A percentile compares a stretch with the other conserved stretches of the same genome.
phyloP scores from a whole-genome alignment of 306 rosid genomes.

The Lupinus albus region DNA sequence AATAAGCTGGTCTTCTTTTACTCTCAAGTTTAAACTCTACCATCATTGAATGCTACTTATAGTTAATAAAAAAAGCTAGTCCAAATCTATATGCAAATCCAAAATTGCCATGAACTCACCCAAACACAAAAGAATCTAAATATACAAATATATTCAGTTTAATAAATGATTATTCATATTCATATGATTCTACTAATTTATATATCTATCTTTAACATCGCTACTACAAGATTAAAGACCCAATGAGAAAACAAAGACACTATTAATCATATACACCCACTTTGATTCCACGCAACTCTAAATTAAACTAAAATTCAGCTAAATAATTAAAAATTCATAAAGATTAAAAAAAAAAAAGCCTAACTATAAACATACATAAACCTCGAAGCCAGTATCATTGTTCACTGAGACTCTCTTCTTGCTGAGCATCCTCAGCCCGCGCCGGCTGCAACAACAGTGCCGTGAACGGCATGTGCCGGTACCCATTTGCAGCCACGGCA shows the following conservation, averaged over 20 bases:
- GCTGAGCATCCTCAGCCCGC: constrained; percentile 52
- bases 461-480: constrained; percentile 84
- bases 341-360: neutral
- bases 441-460: constrained; percentile 73
- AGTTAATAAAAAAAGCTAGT: no score
- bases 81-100: constrained; percentile 13
- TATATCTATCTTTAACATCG: constrained; percentile 29
- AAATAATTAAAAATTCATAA: no score
- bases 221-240: neutral
- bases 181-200: constrained; percentile 35
- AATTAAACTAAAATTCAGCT: constrained; percentile 18
- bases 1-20: no score
- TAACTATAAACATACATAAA: neutral
- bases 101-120: neutral
- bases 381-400: constrained; percentile 35
- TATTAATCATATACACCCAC: constrained; percentile 10
- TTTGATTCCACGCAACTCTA: constrained; percentile 13
- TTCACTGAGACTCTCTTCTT: constrained; percentile 55
- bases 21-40: neutral
- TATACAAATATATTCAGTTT: neutral
- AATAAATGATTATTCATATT: constrained; percentile 25
- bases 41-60: neutral
- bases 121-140: neutral
- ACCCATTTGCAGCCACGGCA: constrained; percentile 37
- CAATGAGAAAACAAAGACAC: constrained; percentile 4